Percentiles rank a stretch among this genome's conserved stretches.
These are phyloP conservation scores for Monilinia laxa DNA, from an alignment of 2,329 filamentous ascomycete genomes.

Conservation along the genomic window DNA sequence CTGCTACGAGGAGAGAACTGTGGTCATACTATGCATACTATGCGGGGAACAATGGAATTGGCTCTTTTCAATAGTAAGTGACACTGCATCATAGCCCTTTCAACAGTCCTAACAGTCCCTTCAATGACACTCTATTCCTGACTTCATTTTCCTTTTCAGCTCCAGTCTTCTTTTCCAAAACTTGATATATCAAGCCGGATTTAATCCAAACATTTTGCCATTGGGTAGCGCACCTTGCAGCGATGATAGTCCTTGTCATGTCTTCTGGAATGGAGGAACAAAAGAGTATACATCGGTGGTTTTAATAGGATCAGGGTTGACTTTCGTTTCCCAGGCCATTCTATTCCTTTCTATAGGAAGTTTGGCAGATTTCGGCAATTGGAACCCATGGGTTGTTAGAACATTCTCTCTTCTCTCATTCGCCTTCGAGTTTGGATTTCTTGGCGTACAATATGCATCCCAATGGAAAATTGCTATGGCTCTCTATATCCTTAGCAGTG, in stretches of 20 bases:
- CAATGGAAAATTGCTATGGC: slow-evolving; percentile 40
- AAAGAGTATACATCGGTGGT: slow-evolving; percentile 38
- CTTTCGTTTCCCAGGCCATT: slow-evolving; percentile 36
- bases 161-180: slow-evolving; percentile 40
- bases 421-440: slow-evolving; percentile 39
- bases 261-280: slow-evolving; percentile 37
- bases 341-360: slow-evolving; percentile 37
- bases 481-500: slow-evolving; percentile 39
- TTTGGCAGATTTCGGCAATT: slow-evolving; percentile 39
- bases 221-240: slow-evolving; percentile 36
- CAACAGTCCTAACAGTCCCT: background rate
- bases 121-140: slow-evolving; percentile 2
- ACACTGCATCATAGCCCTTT: background rate
- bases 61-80: slow-evolving; percentile 39
- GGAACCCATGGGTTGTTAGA: slow-evolving; percentile 40
- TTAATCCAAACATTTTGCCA: slow-evolving; percentile 39
- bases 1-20: slow-evolving; percentile 36
- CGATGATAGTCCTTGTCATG: slow-evolving; percentile 37
- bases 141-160: slow-evolving; percentile 26
- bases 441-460: slow-evolving; percentile 33
- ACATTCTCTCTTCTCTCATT: slow-evolving; percentile 36
- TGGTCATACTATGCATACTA: slow-evolving; percentile 39
- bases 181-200: slow-evolving; percentile 39
- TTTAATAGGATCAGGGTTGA: slow-evolving; percentile 37
- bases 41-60: slow-evolving; percentile 39